Conservation (phyloP, 768 basidiomycete genomes). For the Xerocomus spinulosus region DNA sequence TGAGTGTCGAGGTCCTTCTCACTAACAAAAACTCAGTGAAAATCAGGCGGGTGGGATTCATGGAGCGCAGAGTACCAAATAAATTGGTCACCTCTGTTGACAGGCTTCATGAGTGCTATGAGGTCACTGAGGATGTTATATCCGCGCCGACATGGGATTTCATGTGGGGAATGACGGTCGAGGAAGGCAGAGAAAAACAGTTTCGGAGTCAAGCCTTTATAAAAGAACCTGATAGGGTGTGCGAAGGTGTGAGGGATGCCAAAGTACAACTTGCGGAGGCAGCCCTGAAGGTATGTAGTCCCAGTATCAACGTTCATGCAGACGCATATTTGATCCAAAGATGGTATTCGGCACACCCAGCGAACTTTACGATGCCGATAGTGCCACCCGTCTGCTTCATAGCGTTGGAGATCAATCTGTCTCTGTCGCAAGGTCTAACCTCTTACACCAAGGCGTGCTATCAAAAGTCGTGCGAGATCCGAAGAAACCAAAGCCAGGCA, state of each 20-base stretch:
- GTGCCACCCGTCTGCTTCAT: slow-evolving; percentile 53
- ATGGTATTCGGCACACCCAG: slow-evolving; percentile 73
- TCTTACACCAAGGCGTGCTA: slow-evolving; percentile 62
- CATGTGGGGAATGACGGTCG: slow-evolving; percentile 66
- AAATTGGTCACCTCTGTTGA: slow-evolving; percentile 43
- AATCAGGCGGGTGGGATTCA: slow-evolving; percentile 59
- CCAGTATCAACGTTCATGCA: background rate
- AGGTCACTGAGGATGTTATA: slow-evolving; percentile 44
- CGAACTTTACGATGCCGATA: slow-evolving; percentile 62
- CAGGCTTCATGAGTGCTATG: slow-evolving; percentile 42
- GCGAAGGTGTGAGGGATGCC: slow-evolving; percentile 27
- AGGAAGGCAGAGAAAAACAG: slow-evolving; percentile 72
- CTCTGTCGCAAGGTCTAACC: slow-evolving; percentile 49
- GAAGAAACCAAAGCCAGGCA: slow-evolving; percentile 61
- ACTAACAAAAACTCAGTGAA: slow-evolving; percentile 12
- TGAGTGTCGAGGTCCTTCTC: slow-evolving; percentile 38
- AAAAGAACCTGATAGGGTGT: slow-evolving; percentile 33
- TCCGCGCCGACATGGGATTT: slow-evolving; percentile 60
- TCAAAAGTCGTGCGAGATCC: slow-evolving; percentile 63
- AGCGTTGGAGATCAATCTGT: slow-evolving; percentile 54
- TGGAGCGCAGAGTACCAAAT: slow-evolving; percentile 37
- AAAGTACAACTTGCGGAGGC: slow-evolving; percentile 56
- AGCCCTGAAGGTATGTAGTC: slow-evolving; percentile 56
- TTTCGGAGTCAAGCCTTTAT: slow-evolving; percentile 56
- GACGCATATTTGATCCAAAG: slow-evolving; percentile 35